Percentiles rank a stretch among this genome's conserved stretches.
Conservation (phyloP, 768 basidiomycete species). For the Termitomyces heimii region DNA sequence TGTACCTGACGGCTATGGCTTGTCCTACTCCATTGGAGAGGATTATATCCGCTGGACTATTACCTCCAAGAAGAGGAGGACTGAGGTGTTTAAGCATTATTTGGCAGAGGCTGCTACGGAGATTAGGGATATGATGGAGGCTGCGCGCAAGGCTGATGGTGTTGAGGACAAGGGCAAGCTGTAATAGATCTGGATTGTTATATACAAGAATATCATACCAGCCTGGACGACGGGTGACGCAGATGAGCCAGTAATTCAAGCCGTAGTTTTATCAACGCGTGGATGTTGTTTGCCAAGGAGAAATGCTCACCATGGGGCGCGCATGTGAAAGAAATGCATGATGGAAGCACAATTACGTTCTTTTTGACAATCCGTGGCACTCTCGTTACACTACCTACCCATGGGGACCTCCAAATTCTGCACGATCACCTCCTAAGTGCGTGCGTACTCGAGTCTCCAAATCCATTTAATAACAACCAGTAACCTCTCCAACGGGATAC, state of each 20-base stretch:
- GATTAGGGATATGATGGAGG: conserved; percentile 17
- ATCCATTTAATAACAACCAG: neutral
- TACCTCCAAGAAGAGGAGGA: conserved; percentile 59
- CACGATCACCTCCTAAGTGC: conserved; percentile 51
- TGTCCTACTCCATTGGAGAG: conserved; percentile 87
- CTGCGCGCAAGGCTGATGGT: conserved; percentile 8
- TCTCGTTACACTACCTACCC: conserved; percentile 49
- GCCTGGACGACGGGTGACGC: too few relatives aligned
- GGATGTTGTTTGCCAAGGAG: too few relatives aligned
- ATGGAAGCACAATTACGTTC: too few relatives aligned
- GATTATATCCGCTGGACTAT: conserved; percentile 87
- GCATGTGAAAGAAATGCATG: too few relatives aligned
- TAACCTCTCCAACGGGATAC: conserved; percentile 29
- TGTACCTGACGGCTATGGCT: conserved; percentile 86
- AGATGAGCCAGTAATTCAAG: too few relatives aligned
- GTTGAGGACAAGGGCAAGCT: neutral
- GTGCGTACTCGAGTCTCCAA: neutral
- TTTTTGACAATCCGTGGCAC: conserved; percentile 53
- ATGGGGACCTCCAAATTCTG: conserved; percentile 50
- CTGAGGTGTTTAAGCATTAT: conserved; percentile 56
- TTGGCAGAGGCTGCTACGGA: conserved; percentile 16
- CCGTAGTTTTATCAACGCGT: too few relatives aligned
- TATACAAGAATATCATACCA: too few relatives aligned
- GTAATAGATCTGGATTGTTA: too few relatives aligned
- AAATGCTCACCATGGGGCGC: too few relatives aligned